Conservation (phyloP, 2,329 filamentous ascomycete genomes). For the Epichloe sibirici region DNA sequence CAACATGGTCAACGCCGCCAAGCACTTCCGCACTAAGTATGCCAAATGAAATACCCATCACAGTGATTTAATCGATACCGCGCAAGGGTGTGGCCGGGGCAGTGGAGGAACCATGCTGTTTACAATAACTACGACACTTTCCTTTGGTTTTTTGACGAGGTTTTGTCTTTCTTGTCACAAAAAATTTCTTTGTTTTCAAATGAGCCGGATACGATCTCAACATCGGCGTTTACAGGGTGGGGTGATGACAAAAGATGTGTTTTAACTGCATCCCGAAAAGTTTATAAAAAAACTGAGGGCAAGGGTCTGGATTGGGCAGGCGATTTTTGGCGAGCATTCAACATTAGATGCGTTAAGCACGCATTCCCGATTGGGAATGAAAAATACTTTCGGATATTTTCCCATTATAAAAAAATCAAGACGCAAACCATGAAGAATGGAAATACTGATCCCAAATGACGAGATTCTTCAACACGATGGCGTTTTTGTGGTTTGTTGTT, state of each 20-base stretch:
- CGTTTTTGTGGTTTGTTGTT: conserved; percentile 6
- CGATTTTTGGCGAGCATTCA: conserved; percentile 25
- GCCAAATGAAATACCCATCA: conserved; percentile 38
- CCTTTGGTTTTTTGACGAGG: conserved; percentile 11
- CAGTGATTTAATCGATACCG: conserved; percentile 9
- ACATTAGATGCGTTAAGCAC: conserved; percentile 24
- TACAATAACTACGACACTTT: conserved; percentile 18
- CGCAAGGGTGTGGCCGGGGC: conserved; percentile 7
- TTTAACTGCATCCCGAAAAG: conserved; percentile 24
- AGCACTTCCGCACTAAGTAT: conserved; percentile 89
- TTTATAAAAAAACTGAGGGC: conserved; percentile 19
- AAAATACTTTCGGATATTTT: conserved; percentile 11
- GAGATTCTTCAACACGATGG: conserved; percentile 10
- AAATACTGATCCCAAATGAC: conserved; percentile 3
- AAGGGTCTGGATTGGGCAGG: conserved; percentile 10
- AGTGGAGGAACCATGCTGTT: conserved; percentile 12
- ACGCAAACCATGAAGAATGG: neutral
- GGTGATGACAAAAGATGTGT: conserved; percentile 22
- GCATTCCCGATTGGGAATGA: conserved; percentile 18
- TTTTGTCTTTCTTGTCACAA: conserved; percentile 3
- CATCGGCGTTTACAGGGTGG: conserved; percentile 39
- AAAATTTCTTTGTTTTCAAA: conserved; percentile 18
- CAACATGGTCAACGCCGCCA: conserved; percentile 98
- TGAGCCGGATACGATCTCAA: conserved; percentile 41
- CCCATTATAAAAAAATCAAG: conserved; percentile 14